Base-by-base conservation (phyloP, 768 basidiomycete genomes). In the Hortiboletus campestris region DNA sequence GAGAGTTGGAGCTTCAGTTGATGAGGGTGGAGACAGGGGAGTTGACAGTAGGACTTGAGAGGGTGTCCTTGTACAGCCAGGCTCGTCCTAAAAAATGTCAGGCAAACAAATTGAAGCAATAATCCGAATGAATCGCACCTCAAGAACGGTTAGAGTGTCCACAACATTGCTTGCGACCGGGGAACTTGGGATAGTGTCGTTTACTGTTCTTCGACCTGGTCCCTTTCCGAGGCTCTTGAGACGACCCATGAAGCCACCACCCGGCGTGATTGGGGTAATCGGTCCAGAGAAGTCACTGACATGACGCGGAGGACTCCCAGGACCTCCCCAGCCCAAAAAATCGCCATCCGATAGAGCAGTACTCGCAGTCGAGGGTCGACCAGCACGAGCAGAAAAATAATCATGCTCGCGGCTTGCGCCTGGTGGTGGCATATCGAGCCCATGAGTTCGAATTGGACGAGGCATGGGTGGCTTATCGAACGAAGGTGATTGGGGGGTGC, bases 151-250 rank as follows among this genome's bases (percentile, higher is more conserved):
- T 10, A 45, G 45, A 29, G 52, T 49, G 17, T 72, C 70, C 16
- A 46, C n/a, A 36, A 46, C 35, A 49, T 42, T 58, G 43, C 12
- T 59, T 32, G 52, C 51, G 28, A 64, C 55, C 14, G 72, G 66
- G 41, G 72, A 70, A 34, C 59, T 68, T 17, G 64, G 66, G 20
- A 49, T 29, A n/a, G 35, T 17, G 29, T 71, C 70, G 2, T 51
- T 67, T 4, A 41, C 19, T 10, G 53, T 32, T 42, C 48, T 73
- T 61, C 75, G 71, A 59, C 74, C 76, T 46, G 78, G 70, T 49
- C 75, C 80, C 70, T 86, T 89, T 10, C 87, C 88, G 58, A 94
- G 82, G 50, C 75, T 85, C 69, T 86, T 90, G 55, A 94, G 71
- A 58, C 88, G 81, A 1, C 91, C 89, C 81, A 95, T 94, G 51